Conservation (phyloP, 495 filamentous ascomycete species). For the Hypomontagnella monticulosa region DNA sequence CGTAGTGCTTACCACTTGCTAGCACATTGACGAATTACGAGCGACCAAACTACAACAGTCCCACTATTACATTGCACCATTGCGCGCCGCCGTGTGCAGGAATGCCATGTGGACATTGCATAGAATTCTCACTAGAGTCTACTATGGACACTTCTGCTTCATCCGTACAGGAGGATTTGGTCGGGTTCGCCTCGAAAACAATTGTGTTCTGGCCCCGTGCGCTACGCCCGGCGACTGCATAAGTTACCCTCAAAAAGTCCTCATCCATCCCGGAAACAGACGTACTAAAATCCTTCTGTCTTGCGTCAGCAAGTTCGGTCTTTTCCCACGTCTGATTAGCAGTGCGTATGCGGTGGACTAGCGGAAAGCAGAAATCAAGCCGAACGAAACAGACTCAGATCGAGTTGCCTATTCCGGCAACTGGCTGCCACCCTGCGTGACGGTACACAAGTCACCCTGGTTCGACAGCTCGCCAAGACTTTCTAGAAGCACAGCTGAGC, state of each 20-base stretch:
- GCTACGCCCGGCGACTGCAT: slow-evolving; percentile 12
- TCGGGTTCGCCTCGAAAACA: slow-evolving; percentile 4
- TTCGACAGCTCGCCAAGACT: not conserved
- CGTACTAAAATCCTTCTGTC: slow-evolving; percentile 4
- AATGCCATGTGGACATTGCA: slow-evolving; percentile 32
- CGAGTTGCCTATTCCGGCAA: slow-evolving; percentile 23
- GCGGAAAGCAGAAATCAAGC: not conserved
- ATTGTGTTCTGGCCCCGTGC: slow-evolving; percentile 5
- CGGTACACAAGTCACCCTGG: slow-evolving; percentile 15
- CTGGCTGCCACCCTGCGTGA: slow-evolving; percentile 6
- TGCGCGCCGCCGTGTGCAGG: slow-evolving; percentile 2
- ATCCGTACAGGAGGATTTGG: slow-evolving; percentile 14
- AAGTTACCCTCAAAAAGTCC: slow-evolving; percentile 16
- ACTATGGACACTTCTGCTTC: slow-evolving; percentile 7
- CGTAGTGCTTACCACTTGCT: slow-evolving; percentile 14
- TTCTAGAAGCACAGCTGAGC: slow-evolving; percentile 8
- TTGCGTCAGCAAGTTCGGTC: slow-evolving; percentile 12
- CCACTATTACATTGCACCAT: not conserved
- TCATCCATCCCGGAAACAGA: slow-evolving; percentile 9
- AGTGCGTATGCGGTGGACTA: not conserved
- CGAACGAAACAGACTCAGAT: slow-evolving; percentile 1
- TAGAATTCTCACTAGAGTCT: slow-evolving; percentile 8
- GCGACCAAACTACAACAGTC: not conserved
- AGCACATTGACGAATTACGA: slow-evolving; percentile 6
- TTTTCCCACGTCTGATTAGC: not conserved